Base-by-base conservation (phyloP, 805 yeast genomes). In the Pichia gijzeniarum region DNA sequence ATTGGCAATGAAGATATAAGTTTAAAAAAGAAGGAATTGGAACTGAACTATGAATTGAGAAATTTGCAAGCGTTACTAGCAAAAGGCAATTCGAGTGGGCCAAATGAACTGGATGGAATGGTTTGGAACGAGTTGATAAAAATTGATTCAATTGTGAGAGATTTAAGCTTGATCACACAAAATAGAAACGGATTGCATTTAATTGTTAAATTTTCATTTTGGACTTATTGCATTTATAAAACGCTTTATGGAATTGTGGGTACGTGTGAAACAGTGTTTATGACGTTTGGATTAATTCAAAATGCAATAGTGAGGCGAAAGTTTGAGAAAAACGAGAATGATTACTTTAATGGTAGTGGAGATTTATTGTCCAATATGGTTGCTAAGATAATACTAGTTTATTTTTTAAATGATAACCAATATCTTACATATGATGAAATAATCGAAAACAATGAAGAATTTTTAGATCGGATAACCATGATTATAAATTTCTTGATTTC, bases 401-500 rank as follows among this genome's bases (percentile, higher is more conserved):
- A 39, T 27, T 13, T 18, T 27, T 12, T 22, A 40, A 10, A 3
- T 16, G n/a, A 22, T 31, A 18, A 18, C 12, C 27, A 34, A 12
- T 19, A 33, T 7, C 8, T 14, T 21, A 52, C 64, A 6, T 45
- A 62, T 4, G 51, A 62, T 36, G 51, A 57, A 21, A 30, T 60
- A 10, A 48, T 61, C 2, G 43, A 46, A 31, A 62, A 72, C 12
- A 70, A 66, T 50, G 64, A 68, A 2, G 71, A 65, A 49, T 58
- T 73, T 48, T 64, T 47, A 10, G 44, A 43, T 18, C 40, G 20
- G 18, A 28, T 40, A 10, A 39, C 71, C 21, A 70, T 69, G 45
- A 74, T 69, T 53, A 61, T 76, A 34, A 67, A 76, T 38, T 70
- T 82, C 47, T 50, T 77, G 2, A 56, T 82, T 14, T 77, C 86